Evolutionary conservation across 2,329 filamentous ascomycete species (phyloP).

Genomic region (Diaporthe sp.): DNA sequence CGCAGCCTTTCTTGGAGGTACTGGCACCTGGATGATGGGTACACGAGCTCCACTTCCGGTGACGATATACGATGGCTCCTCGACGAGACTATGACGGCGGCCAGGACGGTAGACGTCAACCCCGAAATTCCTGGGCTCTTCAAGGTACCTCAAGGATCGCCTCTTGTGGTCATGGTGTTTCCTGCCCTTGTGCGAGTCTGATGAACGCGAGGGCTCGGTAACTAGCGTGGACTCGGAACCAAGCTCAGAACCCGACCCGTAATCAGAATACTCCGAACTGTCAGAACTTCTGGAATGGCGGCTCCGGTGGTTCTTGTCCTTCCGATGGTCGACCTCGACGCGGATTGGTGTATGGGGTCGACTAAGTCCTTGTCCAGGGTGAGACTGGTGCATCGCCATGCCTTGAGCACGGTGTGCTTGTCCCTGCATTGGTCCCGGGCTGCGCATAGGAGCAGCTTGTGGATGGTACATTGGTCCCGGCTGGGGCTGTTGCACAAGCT

Average conservation of each 20-base stretch:
- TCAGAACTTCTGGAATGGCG: constrained; percentile 30
- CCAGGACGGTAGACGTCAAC: constrained; percentile 6
- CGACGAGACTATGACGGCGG: constrained; percentile 21
- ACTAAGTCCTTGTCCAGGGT: not conserved
- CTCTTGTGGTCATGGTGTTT: not conserved
- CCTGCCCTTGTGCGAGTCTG: constrained; percentile 1
- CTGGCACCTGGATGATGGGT: constrained; percentile 16
- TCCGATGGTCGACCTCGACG: constrained; percentile 13
- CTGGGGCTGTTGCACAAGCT: constrained; percentile 17
- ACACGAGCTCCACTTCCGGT: constrained; percentile 29
- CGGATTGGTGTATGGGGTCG: constrained; percentile 30
- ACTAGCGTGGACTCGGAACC: constrained; percentile 9
- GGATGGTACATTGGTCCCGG: constrained; percentile 4
- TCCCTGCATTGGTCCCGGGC: constrained; percentile 22
- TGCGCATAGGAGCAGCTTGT: not conserved
- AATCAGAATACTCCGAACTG: constrained; percentile 31
- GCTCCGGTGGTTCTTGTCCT: constrained; percentile 15
- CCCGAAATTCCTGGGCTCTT: constrained; percentile 24
- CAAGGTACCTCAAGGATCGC: not conserved
- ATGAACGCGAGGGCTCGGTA: constrained; percentile 29
- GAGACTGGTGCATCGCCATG: constrained; percentile 19
- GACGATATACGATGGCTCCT: constrained; percentile 30
- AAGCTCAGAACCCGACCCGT: constrained; percentile 10
- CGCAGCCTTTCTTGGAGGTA: constrained; percentile 4
- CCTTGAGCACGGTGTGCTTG: not conserved